phyloP scores from a whole-genome alignment of 148 eudicot species.

The Chenopodium suecicum region DNA sequence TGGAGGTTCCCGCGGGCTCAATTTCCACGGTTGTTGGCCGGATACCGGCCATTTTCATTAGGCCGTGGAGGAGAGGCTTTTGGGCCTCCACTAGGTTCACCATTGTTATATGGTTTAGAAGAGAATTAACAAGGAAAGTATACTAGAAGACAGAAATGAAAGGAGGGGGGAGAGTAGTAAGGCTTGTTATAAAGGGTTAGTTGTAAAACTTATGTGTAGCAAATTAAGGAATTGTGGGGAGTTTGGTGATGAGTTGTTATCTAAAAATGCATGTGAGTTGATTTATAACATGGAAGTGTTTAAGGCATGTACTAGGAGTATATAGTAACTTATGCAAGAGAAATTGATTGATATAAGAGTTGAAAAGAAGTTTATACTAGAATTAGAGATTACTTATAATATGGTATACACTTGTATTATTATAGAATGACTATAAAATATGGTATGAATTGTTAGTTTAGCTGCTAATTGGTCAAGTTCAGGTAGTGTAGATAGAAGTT shows the following conservation, averaged over 20 bases:
- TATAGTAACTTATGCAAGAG: too few relatives aligned
- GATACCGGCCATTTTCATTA: conserved; percentile 84
- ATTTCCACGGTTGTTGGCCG: conserved; percentile 56
- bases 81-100: conserved; percentile 87
- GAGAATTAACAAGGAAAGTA: too few relatives aligned
- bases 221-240: not conserved
- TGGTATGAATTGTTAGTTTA: not conserved
- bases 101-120: conserved; percentile 30
- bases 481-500: conserved; percentile 14
- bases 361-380: too few relatives aligned
- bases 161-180: not conserved
- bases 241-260: conserved; percentile 40
- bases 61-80: conserved; percentile 54
- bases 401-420: too few relatives aligned
- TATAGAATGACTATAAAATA: not conserved
- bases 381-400: too few relatives aligned
- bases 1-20: conserved; percentile 56
- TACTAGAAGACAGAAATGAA: not conserved
- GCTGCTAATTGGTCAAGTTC: not conserved
- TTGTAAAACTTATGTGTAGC: not conserved
- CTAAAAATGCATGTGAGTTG: not conserved
- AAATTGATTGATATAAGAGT: too few relatives aligned
- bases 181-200: not conserved
- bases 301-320: too few relatives aligned
- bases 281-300: too few relatives aligned